phyloP scores from a whole-genome alignment of 1,284 basidiomycete species.

The Erythrobasidium hasegawianum region DNA sequence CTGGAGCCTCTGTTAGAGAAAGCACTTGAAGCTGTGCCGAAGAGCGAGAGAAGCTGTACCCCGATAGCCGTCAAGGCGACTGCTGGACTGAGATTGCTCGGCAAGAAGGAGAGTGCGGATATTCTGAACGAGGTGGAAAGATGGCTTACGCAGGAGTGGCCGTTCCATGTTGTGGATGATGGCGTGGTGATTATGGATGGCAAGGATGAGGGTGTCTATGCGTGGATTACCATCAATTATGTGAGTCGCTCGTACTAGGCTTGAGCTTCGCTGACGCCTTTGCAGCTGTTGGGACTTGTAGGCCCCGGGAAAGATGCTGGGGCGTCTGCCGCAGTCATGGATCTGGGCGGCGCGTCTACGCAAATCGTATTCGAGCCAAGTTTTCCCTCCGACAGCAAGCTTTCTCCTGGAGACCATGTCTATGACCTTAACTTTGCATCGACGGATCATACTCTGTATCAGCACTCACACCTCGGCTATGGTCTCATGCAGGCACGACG shows the following conservation, averaged over 20 bases:
- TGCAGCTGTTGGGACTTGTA: constrained; percentile 65
- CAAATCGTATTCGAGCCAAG: constrained; percentile 95
- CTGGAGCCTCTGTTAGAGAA: constrained; percentile 77
- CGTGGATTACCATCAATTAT: constrained; percentile 98
- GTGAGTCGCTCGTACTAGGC: constrained; percentile 31
- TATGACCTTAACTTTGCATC: constrained; percentile 78
- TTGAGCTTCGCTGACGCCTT: background rate
- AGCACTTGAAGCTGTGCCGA: constrained; percentile 73
- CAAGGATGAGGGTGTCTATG: constrained; percentile 92
- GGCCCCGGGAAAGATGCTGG: constrained; percentile 56
- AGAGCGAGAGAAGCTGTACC: constrained; percentile 65
- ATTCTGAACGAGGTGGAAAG: constrained; percentile 74
- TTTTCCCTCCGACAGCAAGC: constrained; percentile 55
- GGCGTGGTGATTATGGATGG: constrained; percentile 91
- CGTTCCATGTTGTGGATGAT: constrained; percentile 65
- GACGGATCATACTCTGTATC: constrained; percentile 70
- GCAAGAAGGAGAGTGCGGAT: constrained; percentile 61
- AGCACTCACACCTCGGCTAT: constrained; percentile 91
- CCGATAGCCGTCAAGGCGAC: constrained; percentile 94
- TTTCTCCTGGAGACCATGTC: constrained; percentile 88
- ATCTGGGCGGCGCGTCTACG: constrained; percentile 93
- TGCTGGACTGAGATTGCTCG: constrained; percentile 79
- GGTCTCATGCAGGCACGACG: constrained; percentile 86
- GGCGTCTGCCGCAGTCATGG: constrained; percentile 82
- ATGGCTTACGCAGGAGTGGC: constrained; percentile 64